Base-by-base conservation (phyloP, 2,329 filamentous ascomycete genomes). In the Trichoderma simmonsii region DNA sequence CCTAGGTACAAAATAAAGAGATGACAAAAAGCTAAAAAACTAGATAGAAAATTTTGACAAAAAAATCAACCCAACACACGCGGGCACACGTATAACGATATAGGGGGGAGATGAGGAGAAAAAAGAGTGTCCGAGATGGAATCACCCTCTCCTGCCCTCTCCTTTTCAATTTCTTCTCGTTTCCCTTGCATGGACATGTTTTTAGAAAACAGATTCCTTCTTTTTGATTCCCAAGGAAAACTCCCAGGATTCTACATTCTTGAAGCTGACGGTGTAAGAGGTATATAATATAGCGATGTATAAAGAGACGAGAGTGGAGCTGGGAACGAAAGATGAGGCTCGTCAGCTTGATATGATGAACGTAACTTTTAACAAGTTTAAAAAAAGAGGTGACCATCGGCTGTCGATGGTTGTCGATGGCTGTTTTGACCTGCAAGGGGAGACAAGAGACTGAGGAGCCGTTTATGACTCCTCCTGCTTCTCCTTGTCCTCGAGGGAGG, bases 401-500 rank as follows among this genome's bases (percentile, higher is more conserved):
- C 21, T 30, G 24, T 24, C 26, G 24, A 15, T 30, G 62, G n/a
- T 51, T 51, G 43, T 51, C 43, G 43, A 51, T 51, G n/a, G 43
- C 26, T 43, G 18, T 61, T 57, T 48, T 61, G 36, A 26, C 63
- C 68, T 24, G 51, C 39, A 54, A 48, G 56, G 9, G 43, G 2
- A 5, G 28, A 61, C 14, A 63, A 56, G 54, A 36, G 30, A 32
- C 11, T 11, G 18, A 30, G 14, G 63, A 39, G 21, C 77, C 76
- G 67, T 75, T 76, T 82, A 85, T 77, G 80, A 86, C 75, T 84
- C 83, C 79, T 84, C 80, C 82, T 86, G 85, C 74, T 84, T 83
- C 79, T 84, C 80, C 82, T 86, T 87, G 73, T 88, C 86, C 76
- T 86, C 83, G 73, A 89, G 78, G 56, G 86, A 84, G 71, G 83